Base-by-base conservation (phyloP, 805 yeast species). In the Saccharomycopsis capsularis region DNA sequence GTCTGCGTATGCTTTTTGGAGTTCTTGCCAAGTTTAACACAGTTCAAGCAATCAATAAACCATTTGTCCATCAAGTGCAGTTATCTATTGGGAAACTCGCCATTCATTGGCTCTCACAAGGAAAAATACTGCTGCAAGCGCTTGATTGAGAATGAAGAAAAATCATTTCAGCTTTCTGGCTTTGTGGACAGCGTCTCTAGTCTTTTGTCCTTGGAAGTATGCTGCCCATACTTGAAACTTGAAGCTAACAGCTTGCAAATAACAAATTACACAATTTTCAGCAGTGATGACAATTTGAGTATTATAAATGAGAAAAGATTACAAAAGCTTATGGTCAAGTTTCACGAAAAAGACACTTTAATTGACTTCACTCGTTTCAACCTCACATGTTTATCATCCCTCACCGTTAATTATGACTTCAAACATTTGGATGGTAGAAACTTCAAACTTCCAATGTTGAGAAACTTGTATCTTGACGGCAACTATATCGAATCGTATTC, bases 171-270 rank as follows among this genome's bases (percentile, higher is more conserved):
- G 18, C 19, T 34, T 13, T 34, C 38, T 13, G 38, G n/a, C 7
- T 34, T 34, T 16, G 18, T 34, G 6, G n/a, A 34, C 38, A n/a
- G 38, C 19, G 38, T 34, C 19, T 11, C 19, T n/a, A 16, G 38
- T n/a, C 18, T 41, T 4, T 27, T 24, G 3, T 25, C 35, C 27
- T n/a, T 29, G 7, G 36, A 41, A 11, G 30, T 41, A 4, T 11
- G 44, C 21, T 41, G 44, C 21, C 44, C 44, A 18, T 41, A 18
- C 24, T 41, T 41, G 27, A 41, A 41, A 41, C 42, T 40, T 7
- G 19, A 40, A 21, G 32, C 13, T 23, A 15, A 40, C 38, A 5
- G 7, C n/a, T 23, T 40, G 15, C 41, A 18, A 38, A 38, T 38
- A 19, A 18, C 41, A 22, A 38, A 38, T 15, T 38, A 38, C 41